Conservation (phyloP, 1,139 yeast species). For the Keqinozyma sinolaborantium region DNA sequence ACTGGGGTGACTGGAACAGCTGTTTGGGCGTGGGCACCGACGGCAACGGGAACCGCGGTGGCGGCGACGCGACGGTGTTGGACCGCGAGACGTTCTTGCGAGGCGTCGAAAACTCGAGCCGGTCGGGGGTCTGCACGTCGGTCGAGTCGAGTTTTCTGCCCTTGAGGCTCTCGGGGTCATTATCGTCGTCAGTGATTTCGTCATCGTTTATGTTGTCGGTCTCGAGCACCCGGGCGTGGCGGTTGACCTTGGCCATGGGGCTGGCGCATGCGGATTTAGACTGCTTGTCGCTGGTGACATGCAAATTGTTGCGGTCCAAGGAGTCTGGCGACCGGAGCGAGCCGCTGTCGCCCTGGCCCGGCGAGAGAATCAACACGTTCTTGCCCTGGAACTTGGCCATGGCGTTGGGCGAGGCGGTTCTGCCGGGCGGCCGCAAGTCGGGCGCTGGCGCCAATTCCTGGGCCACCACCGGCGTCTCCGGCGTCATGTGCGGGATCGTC, state of each 20-base stretch:
- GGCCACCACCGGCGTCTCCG: not conserved
- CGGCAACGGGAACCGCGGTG: constrained; percentile 33
- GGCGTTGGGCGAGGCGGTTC: constrained; percentile 1
- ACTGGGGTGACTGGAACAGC: constrained; percentile 10
- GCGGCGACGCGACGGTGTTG: constrained; percentile 23
- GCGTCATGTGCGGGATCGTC: not conserved
- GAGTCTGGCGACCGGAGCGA: constrained; percentile 11
- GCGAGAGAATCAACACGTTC: constrained; percentile 38
- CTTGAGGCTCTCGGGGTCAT: constrained; percentile 1
- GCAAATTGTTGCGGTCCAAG: constrained; percentile 7
- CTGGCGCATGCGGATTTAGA: constrained; percentile 30
- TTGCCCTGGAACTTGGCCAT: constrained; percentile 20
- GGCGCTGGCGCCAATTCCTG: constrained; percentile 11
- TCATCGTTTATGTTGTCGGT: constrained; percentile 26
- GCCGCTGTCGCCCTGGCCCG: constrained; percentile 32
- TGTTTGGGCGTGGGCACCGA: constrained; percentile 10
- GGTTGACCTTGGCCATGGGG: constrained; percentile 42
- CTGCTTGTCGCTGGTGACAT: constrained; percentile 13
- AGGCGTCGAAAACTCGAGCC: constrained; percentile 15
- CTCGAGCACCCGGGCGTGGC: constrained; percentile 48
- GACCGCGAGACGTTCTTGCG: constrained; percentile 9
- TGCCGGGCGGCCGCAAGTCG: constrained; percentile 4
- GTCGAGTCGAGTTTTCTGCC: constrained; percentile 3
- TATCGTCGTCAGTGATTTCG: constrained; percentile 3
- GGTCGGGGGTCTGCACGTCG: constrained; percentile 5